Evolutionary conservation across 495 filamentous ascomycete species (phyloP).

Genomic region (Daldinia childiae): DNA sequence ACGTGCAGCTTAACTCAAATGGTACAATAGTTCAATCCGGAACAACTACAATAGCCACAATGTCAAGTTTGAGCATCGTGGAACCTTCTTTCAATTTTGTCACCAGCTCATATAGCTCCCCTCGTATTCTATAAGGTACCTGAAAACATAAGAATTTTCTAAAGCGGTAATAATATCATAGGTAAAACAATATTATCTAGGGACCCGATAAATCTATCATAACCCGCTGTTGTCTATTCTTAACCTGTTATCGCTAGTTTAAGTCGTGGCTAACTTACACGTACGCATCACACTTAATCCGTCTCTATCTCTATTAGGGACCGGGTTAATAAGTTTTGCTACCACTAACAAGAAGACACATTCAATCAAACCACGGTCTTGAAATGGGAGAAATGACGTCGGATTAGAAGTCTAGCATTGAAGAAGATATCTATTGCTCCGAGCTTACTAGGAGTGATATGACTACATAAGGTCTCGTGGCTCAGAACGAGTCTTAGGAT

Average conservation of each 20-base stretch:
- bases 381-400: neutral
- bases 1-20: neutral
- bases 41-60: neutral
- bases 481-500: neutral
- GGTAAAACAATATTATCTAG: neutral
- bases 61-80: neutral
- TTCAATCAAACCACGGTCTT: neutral
- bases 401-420: neutral
- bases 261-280: neutral
- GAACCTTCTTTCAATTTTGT: neutral
- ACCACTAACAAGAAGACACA: neutral
- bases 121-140: neutral
- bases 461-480: neutral
- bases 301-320: neutral
- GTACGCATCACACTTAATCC: neutral
- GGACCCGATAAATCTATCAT: neutral
- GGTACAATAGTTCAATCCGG: neutral
- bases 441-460: neutral
- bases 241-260: neutral
- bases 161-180: neutral
- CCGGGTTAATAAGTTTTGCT: neutral
- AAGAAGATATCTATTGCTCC: neutral
- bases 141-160: neutral
- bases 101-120: neutral
- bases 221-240: neutral